A percentile compares a stretch with the other conserved stretches of the same genome.
Conservation (phyloP, 441 rosid genomes). For the Populus hybrid region DNA sequence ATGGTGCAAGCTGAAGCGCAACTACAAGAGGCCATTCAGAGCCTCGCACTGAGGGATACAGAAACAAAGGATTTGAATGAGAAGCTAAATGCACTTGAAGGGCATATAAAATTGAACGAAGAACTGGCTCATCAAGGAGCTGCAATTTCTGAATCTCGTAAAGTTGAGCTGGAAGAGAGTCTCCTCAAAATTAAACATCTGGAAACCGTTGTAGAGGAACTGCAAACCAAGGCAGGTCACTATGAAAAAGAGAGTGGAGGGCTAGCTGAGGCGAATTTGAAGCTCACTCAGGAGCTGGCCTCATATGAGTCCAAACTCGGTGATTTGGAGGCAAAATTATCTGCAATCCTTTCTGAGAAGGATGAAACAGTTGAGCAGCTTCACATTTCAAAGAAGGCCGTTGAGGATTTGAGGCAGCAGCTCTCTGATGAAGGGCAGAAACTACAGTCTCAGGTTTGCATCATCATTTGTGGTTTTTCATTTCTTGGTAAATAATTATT, state of each 20-base stretch:
- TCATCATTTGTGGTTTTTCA: neutral
- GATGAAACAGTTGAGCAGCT: constrained; percentile 62
- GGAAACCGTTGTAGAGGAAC: constrained; percentile 62
- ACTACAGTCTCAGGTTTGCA: constrained; percentile 74
- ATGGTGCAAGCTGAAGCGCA: constrained; percentile 39
- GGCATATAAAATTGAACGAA: constrained; percentile 46
- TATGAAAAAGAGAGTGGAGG: constrained; percentile 72
- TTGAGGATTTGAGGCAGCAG: constrained; percentile 63
- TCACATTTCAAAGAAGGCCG: constrained; percentile 50
- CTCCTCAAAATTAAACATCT: constrained; percentile 51
- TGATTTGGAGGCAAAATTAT: constrained; percentile 56
- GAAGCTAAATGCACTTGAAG: constrained; percentile 55
- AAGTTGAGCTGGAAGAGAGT: constrained; percentile 67
- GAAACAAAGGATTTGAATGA: constrained; percentile 58
- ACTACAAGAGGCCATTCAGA: constrained; percentile 54
- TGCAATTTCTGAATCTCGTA: constrained; percentile 45
- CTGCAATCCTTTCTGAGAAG: constrained; percentile 53
- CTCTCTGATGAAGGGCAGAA: constrained; percentile 62
- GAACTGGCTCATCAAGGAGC: constrained; percentile 58
- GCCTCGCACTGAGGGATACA: constrained; percentile 44
- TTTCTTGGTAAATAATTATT: neutral
- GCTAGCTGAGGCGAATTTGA: constrained; percentile 76
- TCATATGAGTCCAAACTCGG: constrained; percentile 53
- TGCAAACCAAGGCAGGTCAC: constrained; percentile 48
- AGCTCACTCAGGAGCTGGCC: constrained; percentile 71